Base-by-base conservation (phyloP, 2,329 filamentous ascomycete species). In the Colletotrichum destructivum region DNA sequence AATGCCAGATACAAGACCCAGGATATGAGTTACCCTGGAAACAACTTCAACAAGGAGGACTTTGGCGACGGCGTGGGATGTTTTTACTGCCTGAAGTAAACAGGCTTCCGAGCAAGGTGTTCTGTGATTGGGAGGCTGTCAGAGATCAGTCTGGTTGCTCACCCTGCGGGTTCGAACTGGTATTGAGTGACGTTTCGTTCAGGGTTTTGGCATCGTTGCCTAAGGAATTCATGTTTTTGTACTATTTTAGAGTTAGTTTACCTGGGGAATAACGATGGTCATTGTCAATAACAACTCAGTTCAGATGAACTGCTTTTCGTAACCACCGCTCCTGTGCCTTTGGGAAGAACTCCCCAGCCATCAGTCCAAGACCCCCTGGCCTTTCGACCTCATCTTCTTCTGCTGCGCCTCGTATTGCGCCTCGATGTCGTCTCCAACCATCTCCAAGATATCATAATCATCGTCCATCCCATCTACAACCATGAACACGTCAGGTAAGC, bases 381-480 rank as follows among this genome's bases (percentile, higher is more conserved):
- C 35, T 16, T 38, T 40, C 4, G 46, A 9, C n/a, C 51, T 62
- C 2, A 51, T 47, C 13, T 51, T 26, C 59, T 51, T 51, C n/a
- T 62, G 12, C 46, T 51, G 31, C 31, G 21, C 59, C 46, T 40
- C 16, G 9, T 8, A 49, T 11, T 49, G 44, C n/a, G 26, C n/a
- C 7, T 7, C 9, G n/a, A 62, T 51, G 1, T n/a, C 15, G 23
- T 18, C 2, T 1, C 46, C 59, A 1, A 26, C 7, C n/a, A 40
- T 51, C 6, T 38, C 31, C 21, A 62, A 9, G 4, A 62, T 62
- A 15, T 62, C 46, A 49, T 62, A 51, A 12, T 51, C 46, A 21
- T 51, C 59, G 51, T 62, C 59, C 46, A 38, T 51, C 12, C 13
- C 12, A 15, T 62, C 44, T 62, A 35, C 16, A 21, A 11, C 7